Conservation (phyloP, 108 stramenopile genomes). For the Chaetoceros tenuissimus region DNA sequence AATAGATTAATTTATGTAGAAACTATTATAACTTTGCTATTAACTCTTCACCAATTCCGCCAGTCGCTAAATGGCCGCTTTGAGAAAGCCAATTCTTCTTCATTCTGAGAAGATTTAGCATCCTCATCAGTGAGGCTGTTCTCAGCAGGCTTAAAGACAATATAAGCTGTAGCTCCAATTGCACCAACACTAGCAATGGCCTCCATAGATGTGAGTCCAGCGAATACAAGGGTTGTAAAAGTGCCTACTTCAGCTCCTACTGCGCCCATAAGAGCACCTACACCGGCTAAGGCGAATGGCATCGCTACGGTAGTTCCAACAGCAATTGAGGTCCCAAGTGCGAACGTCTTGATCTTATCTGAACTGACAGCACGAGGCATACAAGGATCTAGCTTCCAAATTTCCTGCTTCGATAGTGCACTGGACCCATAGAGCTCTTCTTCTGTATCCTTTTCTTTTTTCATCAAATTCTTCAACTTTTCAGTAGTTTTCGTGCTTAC, state of each 20-base stretch:
- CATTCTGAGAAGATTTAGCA: constrained; percentile 12
- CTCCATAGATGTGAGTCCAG: constrained; percentile 29
- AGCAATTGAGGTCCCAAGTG: constrained; percentile 30
- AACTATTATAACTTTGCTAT: no score
- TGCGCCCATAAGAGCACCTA: constrained; percentile 25
- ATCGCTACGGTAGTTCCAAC: constrained; percentile 42
- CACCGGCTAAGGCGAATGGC: constrained; percentile 42
- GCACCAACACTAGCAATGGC: constrained; percentile 33
- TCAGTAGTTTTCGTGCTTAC: constrained; percentile 5
- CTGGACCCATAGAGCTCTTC: not conserved
- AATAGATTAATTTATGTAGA: no score
- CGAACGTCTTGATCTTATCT: constrained; percentile 39
- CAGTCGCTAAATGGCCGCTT: constrained; percentile 36
- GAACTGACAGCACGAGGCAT: constrained; percentile 34
- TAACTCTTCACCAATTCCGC: constrained; percentile 31
- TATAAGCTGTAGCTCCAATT: constrained; percentile 29
- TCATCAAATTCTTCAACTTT: not conserved
- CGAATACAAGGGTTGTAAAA: constrained; percentile 17
- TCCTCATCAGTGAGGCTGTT: constrained; percentile 23
- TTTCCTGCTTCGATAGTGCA: not conserved
- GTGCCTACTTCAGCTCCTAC: constrained; percentile 30
- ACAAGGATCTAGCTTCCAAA: constrained; percentile 34
- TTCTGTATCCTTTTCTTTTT: not conserved
- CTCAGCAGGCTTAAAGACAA: constrained; percentile 17
- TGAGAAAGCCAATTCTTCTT: constrained; percentile 13